phyloP scores from a whole-genome alignment of 2,329 filamentous ascomycete genomes.

The Truncatella angustata region DNA sequence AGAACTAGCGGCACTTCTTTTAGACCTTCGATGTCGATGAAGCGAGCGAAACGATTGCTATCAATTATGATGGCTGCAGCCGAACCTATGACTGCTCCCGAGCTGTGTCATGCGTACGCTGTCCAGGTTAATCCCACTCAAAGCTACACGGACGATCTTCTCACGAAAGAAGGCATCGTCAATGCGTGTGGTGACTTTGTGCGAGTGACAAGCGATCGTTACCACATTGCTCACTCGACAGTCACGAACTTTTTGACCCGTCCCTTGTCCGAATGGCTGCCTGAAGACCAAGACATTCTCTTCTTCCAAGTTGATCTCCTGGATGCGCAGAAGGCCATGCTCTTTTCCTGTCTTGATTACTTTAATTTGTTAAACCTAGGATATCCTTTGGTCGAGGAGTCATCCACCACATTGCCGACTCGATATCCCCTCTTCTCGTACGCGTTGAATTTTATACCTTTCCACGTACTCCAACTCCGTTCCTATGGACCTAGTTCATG shows the following conservation, averaged over 20 bases:
- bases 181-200: background rate
- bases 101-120: background rate
- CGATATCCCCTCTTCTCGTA: background rate
- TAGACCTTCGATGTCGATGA: background rate
- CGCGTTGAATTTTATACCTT: background rate
- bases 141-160: background rate
- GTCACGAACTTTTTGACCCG: background rate
- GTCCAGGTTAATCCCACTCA: background rate
- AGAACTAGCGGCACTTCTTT: background rate
- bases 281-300: background rate
- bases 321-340: background rate
- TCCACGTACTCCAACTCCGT: background rate
- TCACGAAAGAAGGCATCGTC: background rate
- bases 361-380: background rate
- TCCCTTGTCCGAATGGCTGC: background rate
- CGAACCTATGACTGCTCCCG: background rate
- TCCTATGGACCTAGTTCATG: background rate
- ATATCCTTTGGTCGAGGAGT: background rate
- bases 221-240: background rate
- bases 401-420: background rate
- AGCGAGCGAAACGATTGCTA: background rate
- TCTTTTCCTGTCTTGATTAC: background rate
- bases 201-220: background rate
- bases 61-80: background rate
- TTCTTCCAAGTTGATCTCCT: background rate